Evolutionary conservation across 2,329 filamentous ascomycete genomes (phyloP), one percentile per base, ranked within the genome.

Genomic region (Aspergillus proliferans): DNA sequence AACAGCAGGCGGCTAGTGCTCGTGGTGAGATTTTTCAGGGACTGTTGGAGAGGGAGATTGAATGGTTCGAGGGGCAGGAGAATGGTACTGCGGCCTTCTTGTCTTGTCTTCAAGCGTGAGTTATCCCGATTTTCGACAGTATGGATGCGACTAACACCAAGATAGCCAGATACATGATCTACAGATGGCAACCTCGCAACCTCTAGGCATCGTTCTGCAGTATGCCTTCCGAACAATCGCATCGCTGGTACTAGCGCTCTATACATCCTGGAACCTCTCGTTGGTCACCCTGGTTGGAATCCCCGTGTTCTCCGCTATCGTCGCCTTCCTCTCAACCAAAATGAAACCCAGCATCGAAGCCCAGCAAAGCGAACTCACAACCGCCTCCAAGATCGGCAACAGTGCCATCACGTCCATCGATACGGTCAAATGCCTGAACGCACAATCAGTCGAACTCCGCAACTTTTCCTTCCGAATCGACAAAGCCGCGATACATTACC

Each of bases 351-450:
- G 83, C 9, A 84, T 92, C n/a, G 76, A 80, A 53, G 72, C 72
- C 2, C 90, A 96, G 59, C 84, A 86, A 49, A 68, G 70, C 1
- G 79, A 84, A 48, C 77, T 95, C 0, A 80, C 81, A 2, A 71
- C 77, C 43, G 88, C 88, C 0, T 84, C 89, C 0, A 92, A 88
- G 60, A 75, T 83, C 48, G 80, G 84, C 1, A 83, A 81, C 8
- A 85, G 82, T 9, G 83, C 88, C 0, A 78, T 94, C 8, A 75
- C 76, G 1, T 83, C 82, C 2, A 92, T 96, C 36, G 88, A 95
- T 52, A 81, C 87, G 0, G 88, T 97, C 61, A 96, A 96, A 65
- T 85, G 83, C 46, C 91, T 87, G 70, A 91, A 92, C 57, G 88
- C 85, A 0, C 80, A 89, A 59, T 77, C 79, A 10, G 73, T 83